These are phyloP conservation scores for Gossypium australe DNA, from an alignment of 345 rosid genomes.

Conservation along the genomic window DNA sequence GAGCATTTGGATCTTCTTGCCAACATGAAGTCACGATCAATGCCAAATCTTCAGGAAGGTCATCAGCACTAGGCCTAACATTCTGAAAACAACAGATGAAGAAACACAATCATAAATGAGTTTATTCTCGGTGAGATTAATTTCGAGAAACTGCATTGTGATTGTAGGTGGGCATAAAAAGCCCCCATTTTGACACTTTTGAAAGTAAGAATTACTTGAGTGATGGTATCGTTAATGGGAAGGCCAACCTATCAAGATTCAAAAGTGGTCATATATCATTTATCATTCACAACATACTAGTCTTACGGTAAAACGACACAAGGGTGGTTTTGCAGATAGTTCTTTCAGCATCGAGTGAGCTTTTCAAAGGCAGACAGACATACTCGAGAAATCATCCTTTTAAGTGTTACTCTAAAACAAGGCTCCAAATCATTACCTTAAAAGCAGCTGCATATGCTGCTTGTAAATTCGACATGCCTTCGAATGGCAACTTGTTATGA, in stretches of 20 bases:
- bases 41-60: slow-evolving; percentile 73
- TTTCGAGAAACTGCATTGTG: not conserved
- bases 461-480: slow-evolving; percentile 99
- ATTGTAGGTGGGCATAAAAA: not conserved
- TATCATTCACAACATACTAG: not conserved
- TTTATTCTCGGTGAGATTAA: not conserved
- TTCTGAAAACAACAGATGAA: slow-evolving; percentile 40
- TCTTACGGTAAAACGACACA: not conserved
- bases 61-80: slow-evolving; percentile 77
- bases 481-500: slow-evolving; percentile 92
- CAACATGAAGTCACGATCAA: slow-evolving; percentile 87
- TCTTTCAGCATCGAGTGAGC: not conserved
- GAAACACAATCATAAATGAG: not conserved
- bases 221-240: too few species aligned
- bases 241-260: not conserved
- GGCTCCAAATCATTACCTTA: slow-evolving; percentile 44
- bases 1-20: slow-evolving; percentile 88
- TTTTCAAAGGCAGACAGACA: not conserved
- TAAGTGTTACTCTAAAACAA: not conserved
- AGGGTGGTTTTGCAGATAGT: not conserved
- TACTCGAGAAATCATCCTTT: not conserved
- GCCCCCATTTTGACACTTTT: not conserved
- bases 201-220: not conserved
- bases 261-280: not conserved
- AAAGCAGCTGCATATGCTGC: slow-evolving; percentile 99